Base-by-base conservation (phyloP, 139 green algal species). In the Chlamydomonas sp. region DNA sequence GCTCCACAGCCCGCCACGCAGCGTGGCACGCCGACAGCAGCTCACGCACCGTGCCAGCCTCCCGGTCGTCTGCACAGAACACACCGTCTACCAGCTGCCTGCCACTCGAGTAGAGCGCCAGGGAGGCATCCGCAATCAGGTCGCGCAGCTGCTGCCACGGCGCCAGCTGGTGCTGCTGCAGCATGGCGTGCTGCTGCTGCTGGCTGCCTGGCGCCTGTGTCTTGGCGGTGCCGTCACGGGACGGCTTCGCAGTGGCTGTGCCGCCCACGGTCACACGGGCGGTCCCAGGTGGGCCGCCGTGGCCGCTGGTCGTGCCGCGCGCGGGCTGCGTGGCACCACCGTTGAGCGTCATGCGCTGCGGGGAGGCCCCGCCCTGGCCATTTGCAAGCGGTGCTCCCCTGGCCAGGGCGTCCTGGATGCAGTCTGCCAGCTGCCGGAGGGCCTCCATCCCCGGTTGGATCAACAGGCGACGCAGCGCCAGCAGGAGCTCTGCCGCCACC, bases 11-110 rank as follows among this genome's bases (percentile, higher is more conserved):
- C 69, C 77, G n/a, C 73, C 89, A 86, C 1, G 83, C 90, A 5
- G 89, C 58, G 79, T 99, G 90, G 12, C 98, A 90, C 75, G 96
- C 77, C 1, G 91, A 85, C 17, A 98, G 66, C 64, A 98, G 93
- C 18, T 63, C 80, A 17, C 86, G 90, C 18, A 99, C 89, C 17
- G 87, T 78, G 9, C 88, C 95, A 20, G 89, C 91, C 80, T 99
- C 96, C 18, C 76, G 76, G 75, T 88, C 83, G 20, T 81, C 83
- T n/a, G 49, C 0, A 63, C 72, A 88, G 31, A 88, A 88, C 71
- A 86, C 90, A 63, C 90, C 90, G 61, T 93, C 88, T 8, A 93
- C 85, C 88, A 93, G 82, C 63, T 88, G 90, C 63, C 88, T 71
- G 4, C 85, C 90, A 17, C 71, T 82, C 31, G 69, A 60, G 77